Percentiles rank a stretch among this genome's conserved stretches.
Evolutionary conservation across 2,329 filamentous ascomycete genomes (phyloP).

Genomic region (Alternaria arborescens): DNA sequence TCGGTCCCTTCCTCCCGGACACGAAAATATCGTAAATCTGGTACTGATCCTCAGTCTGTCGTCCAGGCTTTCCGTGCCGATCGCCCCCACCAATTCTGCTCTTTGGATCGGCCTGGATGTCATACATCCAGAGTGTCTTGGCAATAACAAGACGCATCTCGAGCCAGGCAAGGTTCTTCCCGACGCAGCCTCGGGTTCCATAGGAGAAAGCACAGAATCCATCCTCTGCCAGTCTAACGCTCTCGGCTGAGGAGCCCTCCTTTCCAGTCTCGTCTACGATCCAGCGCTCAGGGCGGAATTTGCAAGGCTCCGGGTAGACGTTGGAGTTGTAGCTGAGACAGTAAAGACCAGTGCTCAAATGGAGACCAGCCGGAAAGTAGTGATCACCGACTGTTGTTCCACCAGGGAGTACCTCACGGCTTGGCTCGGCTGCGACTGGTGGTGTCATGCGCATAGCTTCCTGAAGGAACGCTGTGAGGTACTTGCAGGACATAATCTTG

Average conservation of each 20-base stretch:
- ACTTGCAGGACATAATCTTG: conserved; percentile 29
- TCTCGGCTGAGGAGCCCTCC: conserved; percentile 20
- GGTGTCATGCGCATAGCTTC: conserved; percentile 36
- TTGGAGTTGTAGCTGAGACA: conserved; percentile 28
- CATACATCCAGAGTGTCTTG: conserved; percentile 33
- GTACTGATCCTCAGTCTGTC: conserved; percentile 33
- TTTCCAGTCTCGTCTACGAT: conserved; percentile 26
- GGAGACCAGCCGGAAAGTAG: conserved; percentile 28
- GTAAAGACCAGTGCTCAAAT: conserved; percentile 26
- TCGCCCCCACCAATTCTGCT: conserved; percentile 36
- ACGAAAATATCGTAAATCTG: conserved; percentile 42
- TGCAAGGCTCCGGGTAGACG: conserved; percentile 29
- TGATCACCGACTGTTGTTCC: conserved; percentile 29
- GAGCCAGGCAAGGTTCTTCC: conserved; percentile 43
- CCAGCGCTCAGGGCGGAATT: conserved; percentile 41
- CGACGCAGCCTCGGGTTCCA: conserved; percentile 41
- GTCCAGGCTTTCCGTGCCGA: conserved; percentile 22
- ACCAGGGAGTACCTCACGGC: conserved; percentile 33
- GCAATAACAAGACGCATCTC: conserved; percentile 39
- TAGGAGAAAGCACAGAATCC: conserved; percentile 37
- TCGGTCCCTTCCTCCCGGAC: conserved; percentile 44
- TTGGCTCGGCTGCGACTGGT: conserved; percentile 27
- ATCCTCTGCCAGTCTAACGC: conserved; percentile 23
- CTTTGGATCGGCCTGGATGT: conserved; percentile 30
- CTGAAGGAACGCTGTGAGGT: conserved; percentile 33